Evolutionary conservation across 352 stramenopile species (phyloP), one percentile per base, ranked within the genome.

Genomic region (Halophytophthora polymorphica): DNA sequence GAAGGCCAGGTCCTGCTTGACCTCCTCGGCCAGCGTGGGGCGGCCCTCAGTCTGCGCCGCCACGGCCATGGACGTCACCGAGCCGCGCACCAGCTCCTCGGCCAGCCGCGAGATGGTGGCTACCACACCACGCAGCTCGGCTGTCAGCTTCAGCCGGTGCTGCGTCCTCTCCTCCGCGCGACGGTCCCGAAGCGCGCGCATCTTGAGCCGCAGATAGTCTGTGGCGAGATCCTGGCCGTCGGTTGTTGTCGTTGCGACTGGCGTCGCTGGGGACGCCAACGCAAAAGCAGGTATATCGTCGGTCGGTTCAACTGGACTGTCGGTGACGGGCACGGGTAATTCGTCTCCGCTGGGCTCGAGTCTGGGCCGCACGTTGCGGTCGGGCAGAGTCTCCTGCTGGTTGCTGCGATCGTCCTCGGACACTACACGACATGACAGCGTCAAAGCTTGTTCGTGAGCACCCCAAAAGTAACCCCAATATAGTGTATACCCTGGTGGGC

Each of bases 1-100:
- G 35, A 69, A 69, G 41, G 35, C 50, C 28, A 69, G 29, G 28
- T 69, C 61, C 33, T 69, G 50, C 18, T 69, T 58, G 28, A 69
- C 56, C 18, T 69, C 61, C 42, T 66, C 49, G 23, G 37, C 44
- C 52, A 69, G 38, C 17, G 49, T 66, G 15, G 61, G 61, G 33
- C 64, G 56, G 46, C 60, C 12, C 4, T 50, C 47, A n/a, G 44
- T 58, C 12, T 48, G 50, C n/a, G 51, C 42, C 22, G 34, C 29
- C 50, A 63, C 37, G 19, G 43, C 56, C 28, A 63, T 69, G 8
- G 52, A 39, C 21, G 18, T 43, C 14, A 46, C 47, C 12, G 47
- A 45, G 6, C 42, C 51, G 34, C 41, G 64, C 12, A 43, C 51
- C 19, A 69, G 39, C 46, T 69, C 56, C 21, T 53, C 65, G 8